phyloP scores from a whole-genome alignment of 1,284 basidiomycete genomes.

The Testicularia cyperi region DNA sequence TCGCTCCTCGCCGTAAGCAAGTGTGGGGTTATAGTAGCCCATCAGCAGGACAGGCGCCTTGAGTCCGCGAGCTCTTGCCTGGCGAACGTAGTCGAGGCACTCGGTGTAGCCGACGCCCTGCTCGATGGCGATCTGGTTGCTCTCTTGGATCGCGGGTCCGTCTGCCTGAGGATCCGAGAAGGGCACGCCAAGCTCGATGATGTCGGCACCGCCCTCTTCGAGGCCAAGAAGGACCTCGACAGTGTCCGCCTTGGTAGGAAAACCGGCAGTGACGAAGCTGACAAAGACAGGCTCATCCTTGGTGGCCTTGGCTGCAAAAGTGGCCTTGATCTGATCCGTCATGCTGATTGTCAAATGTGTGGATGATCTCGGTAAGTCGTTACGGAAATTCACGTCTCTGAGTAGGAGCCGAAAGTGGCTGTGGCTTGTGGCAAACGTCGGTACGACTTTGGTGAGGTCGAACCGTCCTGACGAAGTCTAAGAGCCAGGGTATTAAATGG shows the following conservation, averaged over 20 bases:
- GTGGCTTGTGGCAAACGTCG: too few relatives aligned
- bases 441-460: too few relatives aligned
- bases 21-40: conserved; percentile 76
- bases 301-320: conserved; percentile 46
- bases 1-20: conserved; percentile 91
- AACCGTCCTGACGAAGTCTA: too few relatives aligned
- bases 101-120: conserved; percentile 52
- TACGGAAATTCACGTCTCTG: too few relatives aligned
- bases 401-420: too few relatives aligned
- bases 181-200: conserved; percentile 90
- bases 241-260: conserved; percentile 66
- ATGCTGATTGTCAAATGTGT: too few relatives aligned
- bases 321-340: conserved; percentile 51
- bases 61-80: conserved; percentile 79
- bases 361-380: too few relatives aligned
- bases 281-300: conserved; percentile 58
- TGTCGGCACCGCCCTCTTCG: conserved; percentile 87
- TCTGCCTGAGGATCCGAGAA: conserved; percentile 97
- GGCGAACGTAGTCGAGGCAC: conserved; percentile 71
- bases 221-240: conserved; percentile 85
- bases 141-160: conserved; percentile 80
- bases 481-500: too few relatives aligned
- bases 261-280: conserved; percentile 58
- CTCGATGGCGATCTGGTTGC: conserved; percentile 66
- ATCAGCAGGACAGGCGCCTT: conserved; percentile 86